Evolutionary conservation across 495 filamentous ascomycete genomes (phyloP).

Genomic region (Lasiosphaeris hirsuta): DNA sequence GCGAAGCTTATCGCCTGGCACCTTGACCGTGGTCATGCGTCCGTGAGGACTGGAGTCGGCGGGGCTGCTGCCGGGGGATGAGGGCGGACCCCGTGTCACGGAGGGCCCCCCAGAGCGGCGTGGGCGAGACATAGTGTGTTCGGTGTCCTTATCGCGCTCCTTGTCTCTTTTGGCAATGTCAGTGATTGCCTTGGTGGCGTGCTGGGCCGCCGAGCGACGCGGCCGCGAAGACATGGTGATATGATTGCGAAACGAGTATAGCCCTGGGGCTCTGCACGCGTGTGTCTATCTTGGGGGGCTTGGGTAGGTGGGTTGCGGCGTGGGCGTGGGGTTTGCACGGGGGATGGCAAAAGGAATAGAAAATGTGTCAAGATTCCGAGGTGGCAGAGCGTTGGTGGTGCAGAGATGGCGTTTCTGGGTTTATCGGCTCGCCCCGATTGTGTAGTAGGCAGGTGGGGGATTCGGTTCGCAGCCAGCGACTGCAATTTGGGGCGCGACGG

Average conservation of each 20-base stretch:
- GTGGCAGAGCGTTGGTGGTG: not conserved
- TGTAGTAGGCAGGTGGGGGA: not conserved
- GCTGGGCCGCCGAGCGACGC: constrained; percentile 47
- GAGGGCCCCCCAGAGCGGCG: constrained; percentile 51
- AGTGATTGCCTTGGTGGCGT: constrained; percentile 48
- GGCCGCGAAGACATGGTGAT: constrained; percentile 40
- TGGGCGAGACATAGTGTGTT: constrained; percentile 46
- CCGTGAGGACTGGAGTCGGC: constrained; percentile 60
- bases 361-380: not conserved
- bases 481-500: not conserved
- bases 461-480: not conserved
- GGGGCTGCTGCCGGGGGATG: constrained; percentile 38
- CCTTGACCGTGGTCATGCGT: constrained; percentile 72
- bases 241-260: not conserved
- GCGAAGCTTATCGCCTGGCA: constrained; percentile 75
- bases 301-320: not conserved
- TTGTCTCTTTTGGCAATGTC: constrained; percentile 50
- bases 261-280: not conserved
- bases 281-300: not conserved
- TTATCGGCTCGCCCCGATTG: not conserved
- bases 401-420: not conserved
- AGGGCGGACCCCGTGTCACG: constrained; percentile 53
- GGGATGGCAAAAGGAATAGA: not conserved
- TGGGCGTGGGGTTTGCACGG: not conserved
- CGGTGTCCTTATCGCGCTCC: constrained; percentile 44